phyloP scores from a whole-genome alignment of 2,329 filamentous ascomycete genomes.

The Hawksworthiomyces lignivorus region DNA sequence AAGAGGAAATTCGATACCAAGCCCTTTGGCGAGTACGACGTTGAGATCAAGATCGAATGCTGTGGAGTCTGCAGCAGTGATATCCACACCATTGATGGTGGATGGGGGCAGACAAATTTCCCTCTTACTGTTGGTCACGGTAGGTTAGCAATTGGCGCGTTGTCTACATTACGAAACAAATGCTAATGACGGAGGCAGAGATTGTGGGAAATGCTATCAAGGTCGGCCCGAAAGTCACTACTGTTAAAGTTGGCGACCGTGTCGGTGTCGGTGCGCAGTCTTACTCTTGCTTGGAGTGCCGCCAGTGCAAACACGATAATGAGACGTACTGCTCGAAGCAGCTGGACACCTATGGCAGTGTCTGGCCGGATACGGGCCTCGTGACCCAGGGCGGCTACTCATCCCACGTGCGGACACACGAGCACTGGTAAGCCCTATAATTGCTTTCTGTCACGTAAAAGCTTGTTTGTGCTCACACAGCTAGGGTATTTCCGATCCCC shows the following conservation, averaged over 20 bases:
- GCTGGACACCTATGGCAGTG: constrained; percentile 50
- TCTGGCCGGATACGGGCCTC: constrained; percentile 41
- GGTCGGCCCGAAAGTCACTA: constrained; percentile 56
- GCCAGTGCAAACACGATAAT: constrained; percentile 55
- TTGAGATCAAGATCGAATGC: constrained; percentile 15
- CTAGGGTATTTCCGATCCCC: constrained; percentile 63
- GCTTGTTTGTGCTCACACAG: neutral
- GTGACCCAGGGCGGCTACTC: constrained; percentile 50
- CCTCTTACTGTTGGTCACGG: no score
- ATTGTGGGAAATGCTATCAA: constrained; percentile 61
- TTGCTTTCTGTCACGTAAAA: neutral
- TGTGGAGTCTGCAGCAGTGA: no score
- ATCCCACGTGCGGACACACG: constrained; percentile 41
- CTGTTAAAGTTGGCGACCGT: constrained; percentile 50
- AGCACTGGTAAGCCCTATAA: constrained; percentile 51
- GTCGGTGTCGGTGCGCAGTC: constrained; percentile 61
- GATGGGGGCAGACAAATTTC: no score
- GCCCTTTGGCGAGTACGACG: constrained; percentile 6
- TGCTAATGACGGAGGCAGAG: no score
- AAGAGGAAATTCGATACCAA: constrained; percentile 1
- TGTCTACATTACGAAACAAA: no score
- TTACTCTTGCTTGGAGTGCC: constrained; percentile 55
- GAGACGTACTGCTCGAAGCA: constrained; percentile 58
- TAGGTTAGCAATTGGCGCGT: no score
- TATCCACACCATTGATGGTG: no score